Evolutionary conservation across 306 rosid genomes (phyloP), one percentile per base, ranked within the genome.

Genomic region (Acacia melanoxylon): DNA sequence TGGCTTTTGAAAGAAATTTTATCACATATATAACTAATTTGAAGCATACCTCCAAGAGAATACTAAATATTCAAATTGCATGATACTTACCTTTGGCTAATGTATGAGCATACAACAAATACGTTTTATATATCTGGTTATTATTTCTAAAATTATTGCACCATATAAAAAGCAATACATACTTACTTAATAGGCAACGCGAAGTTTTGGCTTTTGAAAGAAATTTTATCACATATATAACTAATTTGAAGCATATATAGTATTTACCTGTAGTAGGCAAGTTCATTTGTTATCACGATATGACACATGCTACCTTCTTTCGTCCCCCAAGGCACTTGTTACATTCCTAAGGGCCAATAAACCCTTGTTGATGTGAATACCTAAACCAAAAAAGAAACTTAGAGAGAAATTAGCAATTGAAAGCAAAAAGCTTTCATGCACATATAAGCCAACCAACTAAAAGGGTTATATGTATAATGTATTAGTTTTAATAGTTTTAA

Each of bases 281-380:
- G 99, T 96, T 76, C 92, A 83, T 87, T 96, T 92, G 92, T 98
- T 96, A 84, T 96, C 99, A 68, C 99, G 92, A 75, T 93, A 96
- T 46, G 99, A 97, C 68, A 96, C 97, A 11, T 93, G 97, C 19
- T 97, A 95, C 82, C 91, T 96, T 83, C 89, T 91, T 86, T 96
- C 98, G 88, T 96, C 99, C 80, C 99, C 98, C 86, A 96, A 74
- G 46, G 98, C 99, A 85, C 98, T 96, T 84, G 93, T 96, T 71
- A 93, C 98, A 68, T 96, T 96, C 59, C 97, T 98, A 46, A 96
- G 97, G 80, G 99, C 94, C 70, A 96, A 62, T 70, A 96, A 83
- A 42, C 99, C 98, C 81, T 93, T n/a, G n/a, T 96, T 96, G 87
- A 96, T 93, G 85, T 96, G 99, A 87, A 96, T 91, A 25, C 98